Evolutionary conservation across 1,284 basidiomycete genomes (phyloP).

Genomic region (Exobasidium rhododendri): DNA sequence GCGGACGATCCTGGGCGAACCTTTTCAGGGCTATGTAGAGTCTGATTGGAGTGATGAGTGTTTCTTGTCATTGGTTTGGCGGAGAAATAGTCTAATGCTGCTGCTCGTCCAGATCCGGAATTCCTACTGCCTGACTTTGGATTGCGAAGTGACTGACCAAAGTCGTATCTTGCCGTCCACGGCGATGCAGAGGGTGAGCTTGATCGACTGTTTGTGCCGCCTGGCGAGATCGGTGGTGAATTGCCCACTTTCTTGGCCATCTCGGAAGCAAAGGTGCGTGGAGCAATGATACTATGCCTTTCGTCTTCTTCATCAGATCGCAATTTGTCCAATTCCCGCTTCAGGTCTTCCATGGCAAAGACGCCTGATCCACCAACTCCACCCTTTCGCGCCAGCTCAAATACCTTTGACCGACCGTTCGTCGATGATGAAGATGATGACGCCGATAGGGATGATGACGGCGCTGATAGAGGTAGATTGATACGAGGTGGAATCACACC

Average conservation of each 20-base stretch:
- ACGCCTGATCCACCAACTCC: slow-evolving; percentile 47
- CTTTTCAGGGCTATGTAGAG: background rate
- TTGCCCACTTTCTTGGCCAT: slow-evolving; percentile 28
- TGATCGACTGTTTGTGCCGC: slow-evolving; percentile 40
- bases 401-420: slow-evolving; percentile 27
- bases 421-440: slow-evolving; percentile 7
- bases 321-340: slow-evolving; percentile 59
- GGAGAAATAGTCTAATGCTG: slow-evolving; percentile 49
- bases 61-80: slow-evolving; percentile 22
- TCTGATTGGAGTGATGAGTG: background rate
- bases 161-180: slow-evolving; percentile 58
- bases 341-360: slow-evolving; percentile 56
- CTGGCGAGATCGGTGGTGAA: slow-evolving; percentile 41
- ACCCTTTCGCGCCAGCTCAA: slow-evolving; percentile 39
- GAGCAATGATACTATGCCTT: slow-evolving; percentile 13
- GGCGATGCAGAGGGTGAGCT: slow-evolving; percentile 26
- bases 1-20: background rate
- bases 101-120: slow-evolving; percentile 38
- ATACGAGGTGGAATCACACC: too few species aligned
- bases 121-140: slow-evolving; percentile 42
- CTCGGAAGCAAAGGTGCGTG: slow-evolving; percentile 25
- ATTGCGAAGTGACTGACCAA: slow-evolving; percentile 59
- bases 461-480: background rate
- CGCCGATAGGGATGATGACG: background rate
- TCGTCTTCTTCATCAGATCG: slow-evolving; percentile 56